A percentile compares a stretch with the other conserved stretches of the same genome.
These are phyloP conservation scores for Protostelium mycophagum DNA, from an alignment of 78 protist species.

Conservation along the genomic window DNA sequence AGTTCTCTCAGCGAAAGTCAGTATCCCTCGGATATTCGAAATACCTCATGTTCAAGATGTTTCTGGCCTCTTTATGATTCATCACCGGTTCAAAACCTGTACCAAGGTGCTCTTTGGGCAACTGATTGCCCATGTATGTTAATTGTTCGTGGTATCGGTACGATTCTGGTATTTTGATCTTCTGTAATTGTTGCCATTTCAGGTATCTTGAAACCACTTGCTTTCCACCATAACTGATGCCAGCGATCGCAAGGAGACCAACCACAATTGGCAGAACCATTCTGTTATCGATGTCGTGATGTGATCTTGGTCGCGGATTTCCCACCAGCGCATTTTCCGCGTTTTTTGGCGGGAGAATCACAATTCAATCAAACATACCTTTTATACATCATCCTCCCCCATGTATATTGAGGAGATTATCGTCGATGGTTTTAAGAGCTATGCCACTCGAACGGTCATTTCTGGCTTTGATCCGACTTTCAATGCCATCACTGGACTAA, in stretches of 20 bases:
- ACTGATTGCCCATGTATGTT: neutral
- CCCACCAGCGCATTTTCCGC: too few species aligned
- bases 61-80: neutral
- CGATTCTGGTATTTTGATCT: neutral
- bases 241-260: neutral
- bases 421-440: constrained; percentile 99
- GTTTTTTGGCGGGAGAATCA: too few species aligned
- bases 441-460: constrained; percentile 89
- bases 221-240: neutral
- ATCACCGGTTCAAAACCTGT: neutral
- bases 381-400: neutral
- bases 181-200: neutral
- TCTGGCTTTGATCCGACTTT: constrained; percentile 91
- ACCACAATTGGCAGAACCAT: neutral
- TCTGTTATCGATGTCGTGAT: too few species aligned
- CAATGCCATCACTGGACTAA: constrained; percentile 98
- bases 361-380: neutral
- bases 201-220: neutral
- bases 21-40: neutral
- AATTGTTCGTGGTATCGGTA: neutral
- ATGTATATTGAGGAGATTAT: constrained; percentile 94
- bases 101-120: neutral
- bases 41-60: neutral
- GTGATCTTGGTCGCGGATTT: too few species aligned
- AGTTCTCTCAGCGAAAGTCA: neutral